These are phyloP conservation scores for Boletus sensibilis DNA, from an alignment of 768 basidiomycete genomes.

Conservation along the genomic window DNA sequence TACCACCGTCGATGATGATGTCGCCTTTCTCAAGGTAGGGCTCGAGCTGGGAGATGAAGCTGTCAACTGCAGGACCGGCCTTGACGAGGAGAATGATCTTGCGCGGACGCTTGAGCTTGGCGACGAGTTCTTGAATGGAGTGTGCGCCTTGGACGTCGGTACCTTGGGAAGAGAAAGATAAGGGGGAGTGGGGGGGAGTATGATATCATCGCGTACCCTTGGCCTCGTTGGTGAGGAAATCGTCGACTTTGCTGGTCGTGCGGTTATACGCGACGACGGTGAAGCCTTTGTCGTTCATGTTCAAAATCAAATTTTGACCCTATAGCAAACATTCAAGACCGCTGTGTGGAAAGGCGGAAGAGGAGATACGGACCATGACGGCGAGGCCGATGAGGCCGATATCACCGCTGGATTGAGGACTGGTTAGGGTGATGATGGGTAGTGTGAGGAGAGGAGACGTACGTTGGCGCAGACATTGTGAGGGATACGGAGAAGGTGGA, in stretches of 20 bases:
- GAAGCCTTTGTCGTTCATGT: slow-evolving; percentile 99
- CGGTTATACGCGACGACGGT: slow-evolving; percentile 97
- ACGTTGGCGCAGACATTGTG: slow-evolving; percentile 50
- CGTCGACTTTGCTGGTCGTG: slow-evolving; percentile 92
- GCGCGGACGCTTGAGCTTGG: slow-evolving; percentile 93
- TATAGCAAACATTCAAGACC: slow-evolving; percentile 30
- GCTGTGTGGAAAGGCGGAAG: slow-evolving; percentile 12
- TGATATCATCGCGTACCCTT: slow-evolving; percentile 68
- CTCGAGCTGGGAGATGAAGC: slow-evolving; percentile 86
- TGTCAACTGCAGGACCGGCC: slow-evolving; percentile 94
- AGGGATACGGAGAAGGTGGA: slow-evolving; percentile 32
- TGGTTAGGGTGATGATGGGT: slow-evolving; percentile 21
- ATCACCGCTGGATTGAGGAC: slow-evolving; percentile 65
- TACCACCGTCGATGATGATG: slow-evolving; percentile 99
- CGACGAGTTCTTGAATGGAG: slow-evolving; percentile 84
- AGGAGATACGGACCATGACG: slow-evolving; percentile 76
- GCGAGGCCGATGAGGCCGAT: slow-evolving; percentile 98
- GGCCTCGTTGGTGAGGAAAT: slow-evolving; percentile 94
- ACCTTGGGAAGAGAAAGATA: slow-evolving; percentile 48
- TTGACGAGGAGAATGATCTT: slow-evolving; percentile 99
- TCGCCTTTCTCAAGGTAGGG: slow-evolving; percentile 93
- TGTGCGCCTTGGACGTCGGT: slow-evolving; percentile 95
- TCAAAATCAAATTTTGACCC: slow-evolving; percentile 97
- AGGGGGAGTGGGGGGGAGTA: slow-evolving; percentile 12
- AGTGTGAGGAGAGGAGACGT: slow-evolving; percentile 34